Evolutionary conservation across 2,329 filamentous ascomycete genomes (phyloP).

Genomic region (Boeremia exigua): DNA sequence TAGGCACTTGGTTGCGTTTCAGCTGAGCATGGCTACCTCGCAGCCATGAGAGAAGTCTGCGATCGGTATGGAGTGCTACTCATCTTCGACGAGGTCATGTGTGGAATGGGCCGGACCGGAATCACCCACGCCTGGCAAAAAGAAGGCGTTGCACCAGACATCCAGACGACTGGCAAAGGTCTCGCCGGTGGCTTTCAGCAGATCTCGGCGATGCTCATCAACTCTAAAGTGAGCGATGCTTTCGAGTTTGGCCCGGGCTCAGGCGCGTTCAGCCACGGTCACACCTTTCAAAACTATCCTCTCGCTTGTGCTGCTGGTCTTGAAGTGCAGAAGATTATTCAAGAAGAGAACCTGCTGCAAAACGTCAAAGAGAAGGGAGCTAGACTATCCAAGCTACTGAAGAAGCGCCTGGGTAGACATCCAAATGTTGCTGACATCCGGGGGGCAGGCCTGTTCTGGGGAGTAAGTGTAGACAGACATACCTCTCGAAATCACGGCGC

Average conservation of each 20-base stretch:
- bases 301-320: conserved; percentile 66
- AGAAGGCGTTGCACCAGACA: conserved; percentile 65
- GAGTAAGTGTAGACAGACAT: conserved; percentile 48
- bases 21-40: conserved; percentile 70
- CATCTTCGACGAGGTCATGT: conserved; percentile 83
- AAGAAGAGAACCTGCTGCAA: conserved; percentile 62
- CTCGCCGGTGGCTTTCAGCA: conserved; percentile 69
- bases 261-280: conserved; percentile 63
- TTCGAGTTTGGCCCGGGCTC: conserved; percentile 49
- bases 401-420: conserved; percentile 51
- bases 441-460: conserved; percentile 65
- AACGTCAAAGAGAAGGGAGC: conserved; percentile 64
- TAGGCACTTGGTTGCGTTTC: conserved; percentile 73
- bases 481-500: background rate
- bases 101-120: conserved; percentile 66
- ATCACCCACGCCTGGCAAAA: conserved; percentile 68
- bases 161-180: conserved; percentile 71
- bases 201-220: conserved; percentile 66
- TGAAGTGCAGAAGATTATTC: conserved; percentile 66
- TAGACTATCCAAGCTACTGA: conserved; percentile 55
- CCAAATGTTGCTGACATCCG: conserved; percentile 66
- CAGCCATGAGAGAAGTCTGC: conserved; percentile 71
- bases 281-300: conserved; percentile 69
- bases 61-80: conserved; percentile 73
- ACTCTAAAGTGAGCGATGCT: conserved; percentile 57